These are phyloP conservation scores for Cucumis melo DNA, from an alignment of 306 rosid species.

Conservation along the genomic window DNA sequence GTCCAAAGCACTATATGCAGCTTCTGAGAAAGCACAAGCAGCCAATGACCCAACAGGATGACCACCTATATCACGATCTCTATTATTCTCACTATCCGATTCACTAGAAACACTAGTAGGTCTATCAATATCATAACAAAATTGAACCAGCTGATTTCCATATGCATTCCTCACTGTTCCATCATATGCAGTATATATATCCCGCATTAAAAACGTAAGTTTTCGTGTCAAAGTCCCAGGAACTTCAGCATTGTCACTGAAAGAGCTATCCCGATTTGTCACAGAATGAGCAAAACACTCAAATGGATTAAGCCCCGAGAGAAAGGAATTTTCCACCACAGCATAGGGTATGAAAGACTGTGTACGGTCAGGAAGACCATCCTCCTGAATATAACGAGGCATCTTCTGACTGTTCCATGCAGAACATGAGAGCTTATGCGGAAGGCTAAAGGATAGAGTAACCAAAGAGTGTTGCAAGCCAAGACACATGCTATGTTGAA, in stretches of 20 bases:
- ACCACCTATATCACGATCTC: slow-evolving; percentile 31
- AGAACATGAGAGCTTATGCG: slow-evolving; percentile 60
- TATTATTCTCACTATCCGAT: slow-evolving; percentile 4
- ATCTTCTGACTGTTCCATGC: slow-evolving; percentile 67
- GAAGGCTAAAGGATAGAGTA: slow-evolving; percentile 57
- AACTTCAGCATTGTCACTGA: slow-evolving; percentile 89
- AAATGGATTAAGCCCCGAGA: slow-evolving; percentile 78
- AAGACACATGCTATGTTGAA: slow-evolving; percentile 86
- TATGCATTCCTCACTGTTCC: slow-evolving; percentile 85
- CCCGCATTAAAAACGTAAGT: slow-evolving; percentile 89
- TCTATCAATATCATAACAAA: slow-evolving; percentile 32
- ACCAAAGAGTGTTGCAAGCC: slow-evolving; percentile 86
- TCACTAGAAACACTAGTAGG: slow-evolving; percentile 1
- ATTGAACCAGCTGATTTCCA: slow-evolving; percentile 70
- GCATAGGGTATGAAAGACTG: slow-evolving; percentile 72
- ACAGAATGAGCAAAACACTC: slow-evolving; percentile 95
- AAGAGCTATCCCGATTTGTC: slow-evolving; percentile 71
- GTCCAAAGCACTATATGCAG: slow-evolving; percentile 94
- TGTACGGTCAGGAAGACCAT: slow-evolving; percentile 20
- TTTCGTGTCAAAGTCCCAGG: slow-evolving; percentile 81
- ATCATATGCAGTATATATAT: slow-evolving; percentile 61
- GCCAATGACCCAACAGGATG: slow-evolving; percentile 85
- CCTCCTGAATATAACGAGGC: slow-evolving; percentile 18
- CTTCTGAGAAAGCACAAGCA: slow-evolving; percentile 90
- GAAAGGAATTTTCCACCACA: slow-evolving; percentile 65